These are phyloP conservation scores for Zygnema cylindricum DNA, from an alignment of 139 green algal genomes.

Conservation along the genomic window DNA sequence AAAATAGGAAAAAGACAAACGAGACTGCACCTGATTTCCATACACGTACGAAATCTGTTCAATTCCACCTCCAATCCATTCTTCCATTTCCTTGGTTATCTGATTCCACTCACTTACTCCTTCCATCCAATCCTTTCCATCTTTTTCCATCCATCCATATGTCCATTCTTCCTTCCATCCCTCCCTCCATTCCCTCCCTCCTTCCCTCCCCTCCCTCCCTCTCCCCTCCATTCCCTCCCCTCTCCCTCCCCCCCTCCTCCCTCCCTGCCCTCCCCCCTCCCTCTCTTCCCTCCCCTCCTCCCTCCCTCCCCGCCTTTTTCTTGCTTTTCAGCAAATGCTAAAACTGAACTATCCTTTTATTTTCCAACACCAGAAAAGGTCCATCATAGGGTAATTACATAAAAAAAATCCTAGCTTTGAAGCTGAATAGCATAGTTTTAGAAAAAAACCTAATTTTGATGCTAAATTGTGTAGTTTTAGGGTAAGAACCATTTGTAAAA, in stretches of 20 bases:
- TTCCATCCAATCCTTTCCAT: neutral
- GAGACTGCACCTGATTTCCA: constrained; percentile 66
- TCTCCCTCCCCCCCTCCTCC: too few relatives aligned
- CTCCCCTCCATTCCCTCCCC: too few relatives aligned
- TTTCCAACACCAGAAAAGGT: too few relatives aligned
- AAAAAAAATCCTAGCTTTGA: too few relatives aligned
- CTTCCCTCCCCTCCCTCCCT: neutral
- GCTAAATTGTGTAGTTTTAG: too few relatives aligned
- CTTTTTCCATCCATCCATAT: neutral
- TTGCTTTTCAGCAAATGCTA: neutral
- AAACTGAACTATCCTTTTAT: neutral
- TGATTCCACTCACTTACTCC: neutral
- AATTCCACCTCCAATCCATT: constrained; percentile 84
- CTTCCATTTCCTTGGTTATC: constrained; percentile 64
- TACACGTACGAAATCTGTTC: constrained; percentile 97
- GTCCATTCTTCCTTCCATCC: too few relatives aligned
- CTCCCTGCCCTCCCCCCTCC: too few relatives aligned
- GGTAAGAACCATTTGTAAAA: too few relatives aligned
- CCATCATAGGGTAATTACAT: too few relatives aligned
- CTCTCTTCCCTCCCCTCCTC: neutral
- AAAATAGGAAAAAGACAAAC: neutral
- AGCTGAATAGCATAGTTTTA: too few relatives aligned
- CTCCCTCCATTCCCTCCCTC: too few relatives aligned
- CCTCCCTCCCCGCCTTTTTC: neutral
- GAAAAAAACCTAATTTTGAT: too few relatives aligned